Percentiles rank a stretch among this genome's conserved stretches.
phyloP scores from a whole-genome alignment of 768 basidiomycete species.

The Calvatia gigantea region DNA sequence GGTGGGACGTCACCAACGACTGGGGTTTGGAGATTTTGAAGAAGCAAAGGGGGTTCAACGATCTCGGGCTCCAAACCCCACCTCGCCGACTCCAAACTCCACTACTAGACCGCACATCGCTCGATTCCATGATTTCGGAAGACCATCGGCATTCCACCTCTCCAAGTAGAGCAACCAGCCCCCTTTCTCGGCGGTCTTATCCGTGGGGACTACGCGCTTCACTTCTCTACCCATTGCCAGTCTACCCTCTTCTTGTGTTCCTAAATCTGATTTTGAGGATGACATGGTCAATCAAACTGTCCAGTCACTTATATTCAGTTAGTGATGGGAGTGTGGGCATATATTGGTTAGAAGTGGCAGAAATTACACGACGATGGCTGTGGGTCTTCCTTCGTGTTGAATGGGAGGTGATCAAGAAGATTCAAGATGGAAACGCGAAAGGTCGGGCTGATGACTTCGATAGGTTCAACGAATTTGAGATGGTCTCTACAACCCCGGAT shows the following conservation, averaged over 20 bases:
- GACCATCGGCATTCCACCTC: slow-evolving; percentile 16
- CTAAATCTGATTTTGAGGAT: slow-evolving; percentile 86
- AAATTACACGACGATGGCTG: slow-evolving; percentile 89
- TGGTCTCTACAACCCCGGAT: slow-evolving; percentile 32
- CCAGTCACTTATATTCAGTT: slow-evolving; percentile 76
- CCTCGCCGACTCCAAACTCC: slow-evolving; percentile 37
- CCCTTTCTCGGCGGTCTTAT: slow-evolving; percentile 30
- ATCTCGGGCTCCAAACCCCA: slow-evolving; percentile 26
- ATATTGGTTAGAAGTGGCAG: slow-evolving; percentile 89
- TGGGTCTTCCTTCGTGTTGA: slow-evolving; percentile 98
- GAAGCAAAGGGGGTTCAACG: slow-evolving; percentile 20
- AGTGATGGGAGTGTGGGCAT: slow-evolving; percentile 79
- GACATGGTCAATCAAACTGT: slow-evolving; percentile 92
- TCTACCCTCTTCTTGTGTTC: slow-evolving; percentile 81
- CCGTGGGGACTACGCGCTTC: slow-evolving; percentile 73
- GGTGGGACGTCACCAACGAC: slow-evolving; percentile 99
- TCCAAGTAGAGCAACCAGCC: slow-evolving; percentile 21
- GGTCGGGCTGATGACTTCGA: slow-evolving; percentile 1
- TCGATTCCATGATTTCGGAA: slow-evolving; percentile 18
- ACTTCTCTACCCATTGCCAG: slow-evolving; percentile 74
- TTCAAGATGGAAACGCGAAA: slow-evolving; percentile 21
- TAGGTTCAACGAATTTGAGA: slow-evolving; percentile 36
- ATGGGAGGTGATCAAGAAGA: slow-evolving; percentile 84
- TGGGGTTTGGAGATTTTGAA: slow-evolving; percentile 88
- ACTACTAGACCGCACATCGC: slow-evolving; percentile 18